Base-by-base conservation (phyloP, 495 filamentous ascomycete genomes). In the Aspergillus campestris region DNA sequence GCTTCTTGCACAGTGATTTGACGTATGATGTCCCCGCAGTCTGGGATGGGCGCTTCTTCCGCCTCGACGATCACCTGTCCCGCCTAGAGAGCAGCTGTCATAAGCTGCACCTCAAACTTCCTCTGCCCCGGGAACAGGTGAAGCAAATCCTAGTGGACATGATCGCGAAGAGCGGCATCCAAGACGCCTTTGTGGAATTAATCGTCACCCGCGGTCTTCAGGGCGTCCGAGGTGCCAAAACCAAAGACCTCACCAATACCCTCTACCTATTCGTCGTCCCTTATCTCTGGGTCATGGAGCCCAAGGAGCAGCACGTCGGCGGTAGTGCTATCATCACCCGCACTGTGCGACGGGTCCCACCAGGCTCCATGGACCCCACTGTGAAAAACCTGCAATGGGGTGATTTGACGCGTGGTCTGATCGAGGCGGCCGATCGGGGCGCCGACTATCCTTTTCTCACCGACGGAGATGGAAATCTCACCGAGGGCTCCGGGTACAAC, bases 321-420 rank as follows among this genome's bases (percentile, higher is more conserved):
- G 64, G 64, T 12, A 62, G 45, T 14, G 59, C 64, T 3, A 50
- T 68, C 14, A 46, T 68, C 12, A 57, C 64, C 0, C 54, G 63
- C n/a, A 66, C 64, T n/a, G 64, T 68, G 3, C 56, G 57, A 0
- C 57, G 64, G 0, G 48, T 52, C 3, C 61, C 64, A 1, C 59
- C 59, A 3, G 61, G 64, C 1, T 51, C 59, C 0, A 52, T 66
- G 18, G 64, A 68, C 37, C 64, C 64, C 2, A 68, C 63, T n/a
- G 44, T 68, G 33, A 68, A 68, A 52, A 68, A 68, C 37, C 44
- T 67, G 42, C 64, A 67, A 48, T 67, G 62, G 64, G 64, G 64
- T 6, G 64, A 67, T 44, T 41, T 67, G 44, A 55, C 49, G 8
- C 64, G 64, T 0, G 64, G 56, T 7, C 32, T 64, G 29, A 49